These are phyloP conservation scores for Radiomyces spectabilis DNA, from an alignment of 192 early-diverging fungal species.

Conservation along the genomic window DNA sequence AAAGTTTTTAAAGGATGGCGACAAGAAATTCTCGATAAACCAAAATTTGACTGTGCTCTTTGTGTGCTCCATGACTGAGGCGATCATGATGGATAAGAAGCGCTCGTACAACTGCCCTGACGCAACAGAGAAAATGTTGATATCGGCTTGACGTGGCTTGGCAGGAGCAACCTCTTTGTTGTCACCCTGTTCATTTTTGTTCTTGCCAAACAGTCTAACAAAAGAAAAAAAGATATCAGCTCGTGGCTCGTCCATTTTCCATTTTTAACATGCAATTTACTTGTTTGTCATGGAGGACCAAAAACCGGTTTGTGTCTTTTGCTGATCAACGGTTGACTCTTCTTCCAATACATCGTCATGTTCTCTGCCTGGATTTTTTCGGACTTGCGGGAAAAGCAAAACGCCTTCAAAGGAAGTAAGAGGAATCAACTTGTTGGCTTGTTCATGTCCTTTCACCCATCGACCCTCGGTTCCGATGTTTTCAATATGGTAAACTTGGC, in stretches of 20 bases:
- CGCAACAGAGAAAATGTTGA: constrained; percentile 97
- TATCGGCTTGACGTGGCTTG: constrained; percentile 47
- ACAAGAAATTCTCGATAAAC: constrained; percentile 97
- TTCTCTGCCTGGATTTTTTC: constrained; percentile 77
- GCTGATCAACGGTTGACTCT: constrained; percentile 5
- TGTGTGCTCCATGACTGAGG: constrained; percentile 84
- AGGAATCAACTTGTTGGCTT: not conserved
- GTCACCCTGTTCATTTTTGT: not conserved
- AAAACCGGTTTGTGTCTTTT: constrained; percentile 32
- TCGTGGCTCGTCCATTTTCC: constrained; percentile 14
- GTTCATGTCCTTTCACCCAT: not conserved
- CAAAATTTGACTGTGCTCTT: constrained; percentile 93
- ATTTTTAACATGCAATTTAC: constrained; percentile 30
- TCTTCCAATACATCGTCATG: constrained; percentile 57
- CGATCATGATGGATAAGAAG: constrained; percentile 95
- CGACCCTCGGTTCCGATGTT: constrained; percentile 45
- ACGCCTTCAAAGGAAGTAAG: constrained; percentile 66
- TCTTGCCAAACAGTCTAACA: constrained; percentile 12
- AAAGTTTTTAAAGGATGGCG: constrained; percentile 93
- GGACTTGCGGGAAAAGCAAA: constrained; percentile 74
- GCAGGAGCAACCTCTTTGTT: constrained; percentile 4
- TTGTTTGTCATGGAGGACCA: constrained; percentile 53
- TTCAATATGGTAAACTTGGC: constrained; percentile 70
- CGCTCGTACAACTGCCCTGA: constrained; percentile 98
- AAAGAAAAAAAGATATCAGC: not conserved